Conservation (phyloP, 2,329 filamentous ascomycete genomes). For the Cercospora zeae-maydis region DNA sequence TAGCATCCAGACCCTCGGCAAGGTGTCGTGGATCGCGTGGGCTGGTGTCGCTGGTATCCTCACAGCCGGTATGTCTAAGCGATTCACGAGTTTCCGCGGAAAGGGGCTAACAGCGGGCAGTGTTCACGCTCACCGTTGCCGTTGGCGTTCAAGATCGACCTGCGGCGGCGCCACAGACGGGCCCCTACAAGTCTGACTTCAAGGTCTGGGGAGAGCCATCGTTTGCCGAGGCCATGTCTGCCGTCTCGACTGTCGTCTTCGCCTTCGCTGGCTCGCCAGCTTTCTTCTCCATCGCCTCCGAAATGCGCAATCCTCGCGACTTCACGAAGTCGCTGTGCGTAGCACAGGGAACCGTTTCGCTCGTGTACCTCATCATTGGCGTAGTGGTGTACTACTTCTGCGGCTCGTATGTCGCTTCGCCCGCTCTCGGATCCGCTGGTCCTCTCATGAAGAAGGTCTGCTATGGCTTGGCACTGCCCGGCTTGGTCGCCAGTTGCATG, state of each 20-base stretch:
- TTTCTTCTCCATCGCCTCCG: slow-evolving; percentile 40
- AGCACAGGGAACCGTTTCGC: slow-evolving; percentile 23
- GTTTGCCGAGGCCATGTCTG: slow-evolving; percentile 56
- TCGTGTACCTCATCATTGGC: slow-evolving; percentile 39
- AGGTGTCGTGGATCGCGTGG: slow-evolving; percentile 38
- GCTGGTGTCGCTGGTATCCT: slow-evolving; percentile 31
- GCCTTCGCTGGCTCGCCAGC: slow-evolving; percentile 40
- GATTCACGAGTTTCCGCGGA: background rate
- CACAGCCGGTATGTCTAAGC: slow-evolving; percentile 16
- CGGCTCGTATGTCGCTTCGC: slow-evolving; percentile 48
- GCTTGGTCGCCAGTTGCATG: slow-evolving; percentile 29
- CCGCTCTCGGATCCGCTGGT: slow-evolving; percentile 48
- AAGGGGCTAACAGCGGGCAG: background rate
- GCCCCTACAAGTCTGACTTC: slow-evolving; percentile 32
- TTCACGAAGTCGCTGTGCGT: slow-evolving; percentile 37
- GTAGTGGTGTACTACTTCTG: slow-evolving; percentile 48
- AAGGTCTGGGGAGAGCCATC: slow-evolving; percentile 28
- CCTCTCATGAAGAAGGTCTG: slow-evolving; percentile 44
- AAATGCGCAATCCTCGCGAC: slow-evolving; percentile 39
- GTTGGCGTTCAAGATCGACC: slow-evolving; percentile 38
- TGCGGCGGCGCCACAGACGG: slow-evolving; percentile 33
- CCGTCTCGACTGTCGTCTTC: slow-evolving; percentile 52
- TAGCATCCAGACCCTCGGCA: slow-evolving; percentile 38
- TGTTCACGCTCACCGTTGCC: slow-evolving; percentile 36
- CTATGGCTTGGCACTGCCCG: slow-evolving; percentile 40